These are phyloP conservation scores for Dactylellina haptotyla DNA, from an alignment of 2,329 filamentous ascomycete species.

Conservation along the genomic window DNA sequence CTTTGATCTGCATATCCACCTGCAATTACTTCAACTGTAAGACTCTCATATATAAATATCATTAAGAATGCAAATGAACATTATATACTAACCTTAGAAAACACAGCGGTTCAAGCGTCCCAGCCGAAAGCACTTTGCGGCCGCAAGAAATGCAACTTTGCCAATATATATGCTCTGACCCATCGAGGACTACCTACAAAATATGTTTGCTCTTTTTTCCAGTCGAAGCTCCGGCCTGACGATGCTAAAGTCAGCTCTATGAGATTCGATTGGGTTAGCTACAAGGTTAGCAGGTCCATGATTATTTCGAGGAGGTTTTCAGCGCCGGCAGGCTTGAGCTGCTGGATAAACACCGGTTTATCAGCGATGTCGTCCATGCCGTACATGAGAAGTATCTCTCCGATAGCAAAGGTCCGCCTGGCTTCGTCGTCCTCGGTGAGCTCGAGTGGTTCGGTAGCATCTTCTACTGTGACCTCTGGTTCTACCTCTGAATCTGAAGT, in stretches of 20 bases:
- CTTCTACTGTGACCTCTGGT: no score
- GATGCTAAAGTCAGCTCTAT: background rate
- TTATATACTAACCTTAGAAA: background rate
- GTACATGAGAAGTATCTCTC: background rate
- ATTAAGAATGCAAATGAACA: background rate
- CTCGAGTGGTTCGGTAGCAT: background rate
- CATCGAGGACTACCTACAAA: background rate
- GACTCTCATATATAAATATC: background rate
- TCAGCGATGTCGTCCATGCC: background rate
- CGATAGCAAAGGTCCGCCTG: background rate
- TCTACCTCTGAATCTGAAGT: background rate
- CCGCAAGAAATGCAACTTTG: background rate
- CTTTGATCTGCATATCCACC: background rate
- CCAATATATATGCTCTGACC: background rate
- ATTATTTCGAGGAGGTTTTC: background rate
- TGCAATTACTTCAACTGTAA: background rate
- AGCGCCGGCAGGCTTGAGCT: background rate
- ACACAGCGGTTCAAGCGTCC: background rate
- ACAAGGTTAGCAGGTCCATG: background rate
- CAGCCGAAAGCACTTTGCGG: background rate
- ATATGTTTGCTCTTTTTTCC: background rate
- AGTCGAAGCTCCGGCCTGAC: background rate
- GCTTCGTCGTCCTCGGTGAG: background rate
- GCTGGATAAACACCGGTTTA: background rate
- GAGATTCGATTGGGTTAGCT: background rate